These are phyloP conservation scores for Apiospora kogelbergensis DNA, from an alignment of 2,329 filamentous ascomycete species.

Conservation along the genomic window DNA sequence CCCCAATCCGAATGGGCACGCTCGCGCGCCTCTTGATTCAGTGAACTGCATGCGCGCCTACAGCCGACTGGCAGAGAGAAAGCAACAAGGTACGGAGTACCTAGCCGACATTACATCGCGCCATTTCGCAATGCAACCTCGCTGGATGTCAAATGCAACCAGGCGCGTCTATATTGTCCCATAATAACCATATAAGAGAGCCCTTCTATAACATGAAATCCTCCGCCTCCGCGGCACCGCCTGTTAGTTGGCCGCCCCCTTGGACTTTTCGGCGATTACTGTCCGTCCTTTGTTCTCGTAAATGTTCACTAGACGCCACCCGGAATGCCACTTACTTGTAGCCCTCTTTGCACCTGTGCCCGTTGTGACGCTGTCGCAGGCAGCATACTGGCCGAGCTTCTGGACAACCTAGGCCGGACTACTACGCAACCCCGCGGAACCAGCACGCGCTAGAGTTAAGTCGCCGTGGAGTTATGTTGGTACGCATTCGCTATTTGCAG, in stretches of 20 bases:
- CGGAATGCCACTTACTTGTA: not conserved
- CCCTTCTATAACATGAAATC: not conserved
- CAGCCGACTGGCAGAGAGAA: not conserved
- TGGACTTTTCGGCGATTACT: not conserved
- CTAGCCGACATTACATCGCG: not conserved
- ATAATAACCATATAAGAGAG: not conserved
- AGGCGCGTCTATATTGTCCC: not conserved
- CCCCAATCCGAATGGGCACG: conserved; percentile 3
- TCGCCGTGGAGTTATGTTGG: not conserved
- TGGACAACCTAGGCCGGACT: not conserved
- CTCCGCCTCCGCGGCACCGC: not conserved
- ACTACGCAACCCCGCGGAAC: not conserved
- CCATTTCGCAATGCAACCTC: not conserved
- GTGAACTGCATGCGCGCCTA: not conserved
- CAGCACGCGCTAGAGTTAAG: not conserved
- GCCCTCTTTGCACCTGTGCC: not conserved
- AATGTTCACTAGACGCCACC: not conserved
- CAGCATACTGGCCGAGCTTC: not conserved
- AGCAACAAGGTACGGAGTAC: not conserved
- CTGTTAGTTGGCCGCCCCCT: not conserved
- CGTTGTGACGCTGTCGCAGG: not conserved
- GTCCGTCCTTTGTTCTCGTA: not conserved
- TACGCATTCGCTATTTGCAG: too few species aligned
- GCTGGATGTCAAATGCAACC: not conserved
- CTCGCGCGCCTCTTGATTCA: not conserved